Evolutionary conservation across 495 filamentous ascomycete species (phyloP).

Genomic region (Penicillium cosmopolitanum): DNA sequence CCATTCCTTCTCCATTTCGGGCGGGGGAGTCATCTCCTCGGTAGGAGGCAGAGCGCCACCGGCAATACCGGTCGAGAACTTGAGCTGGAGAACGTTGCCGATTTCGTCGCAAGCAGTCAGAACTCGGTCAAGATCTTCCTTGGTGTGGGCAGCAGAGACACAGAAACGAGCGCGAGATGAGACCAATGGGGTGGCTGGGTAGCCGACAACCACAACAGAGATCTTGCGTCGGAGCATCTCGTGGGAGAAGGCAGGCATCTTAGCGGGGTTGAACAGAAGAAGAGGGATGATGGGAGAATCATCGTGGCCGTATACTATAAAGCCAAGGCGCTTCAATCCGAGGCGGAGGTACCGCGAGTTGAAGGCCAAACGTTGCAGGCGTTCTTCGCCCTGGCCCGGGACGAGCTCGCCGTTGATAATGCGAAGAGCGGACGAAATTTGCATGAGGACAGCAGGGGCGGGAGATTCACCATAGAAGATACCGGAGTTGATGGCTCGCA

Average conservation of each 20-base stretch:
- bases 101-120: conserved; percentile 90
- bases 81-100: conserved; percentile 88
- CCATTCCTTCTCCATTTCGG: conserved; percentile 72
- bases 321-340: conserved; percentile 93
- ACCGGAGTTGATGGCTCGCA: conserved; percentile 82
- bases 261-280: conserved; percentile 92
- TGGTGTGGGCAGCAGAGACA: conserved; percentile 93
- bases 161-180: conserved; percentile 94
- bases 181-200: conserved; percentile 95
- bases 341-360: conserved; percentile 97
- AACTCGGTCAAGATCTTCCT: conserved; percentile 93
- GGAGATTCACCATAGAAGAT: conserved; percentile 88
- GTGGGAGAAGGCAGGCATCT: conserved; percentile 97
- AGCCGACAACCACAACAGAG: conserved; percentile 97
- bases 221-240: conserved; percentile 98
- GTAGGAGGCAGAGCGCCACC: conserved; percentile 78
- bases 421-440: conserved; percentile 81
- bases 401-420: conserved; percentile 86
- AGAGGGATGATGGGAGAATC: conserved; percentile 96
- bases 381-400: conserved; percentile 93
- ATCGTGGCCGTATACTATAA: conserved; percentile 96
- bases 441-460: conserved; percentile 80
- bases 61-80: conserved; percentile 92
- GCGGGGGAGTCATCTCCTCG: conserved; percentile 68
- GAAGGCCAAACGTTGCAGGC: conserved; percentile 94